Base-by-base conservation (phyloP, 768 basidiomycete genomes). In the Lentinus brumalis region DNA sequence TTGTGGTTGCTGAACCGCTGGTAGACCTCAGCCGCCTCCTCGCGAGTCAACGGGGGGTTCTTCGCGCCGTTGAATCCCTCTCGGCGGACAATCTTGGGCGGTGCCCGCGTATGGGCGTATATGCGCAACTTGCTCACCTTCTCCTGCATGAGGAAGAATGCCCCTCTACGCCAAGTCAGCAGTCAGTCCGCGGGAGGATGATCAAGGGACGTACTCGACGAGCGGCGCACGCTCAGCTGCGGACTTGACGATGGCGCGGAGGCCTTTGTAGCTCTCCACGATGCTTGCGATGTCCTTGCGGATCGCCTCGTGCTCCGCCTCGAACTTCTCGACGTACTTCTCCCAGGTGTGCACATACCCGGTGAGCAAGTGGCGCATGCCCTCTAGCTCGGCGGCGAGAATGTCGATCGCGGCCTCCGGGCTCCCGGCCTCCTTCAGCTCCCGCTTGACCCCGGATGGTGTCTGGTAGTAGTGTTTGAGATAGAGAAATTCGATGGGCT, bases 351-450 rank as follows among this genome's bases (percentile, higher is more conserved):
- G 21, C 55, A 60, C 55, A 46, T 64, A 64, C n/a, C 62, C 59
- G 44, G 59, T 32, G 30, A 59, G 50, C 14, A 64, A 41, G 39
- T 46, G 51, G 14, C 57, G 51, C n/a, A 58, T 59, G 9, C 53
- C 57, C 31, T 61, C 61, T 8, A 66, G 31, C 50, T 66, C 65
- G 40, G 56, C 41, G 11, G 58, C 58, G 4, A 66, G 57, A 2
- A 50, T 14, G 55, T 62, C 58, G 44, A 62, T 51, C 5, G 57
- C 56, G 21, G 59, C 58, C 53, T 66, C 61, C 2, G 61, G 56
- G 32, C 32, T 66, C 40, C 45, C 42, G 50, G 46, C 59, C 16
- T 35, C 12, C 5, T 53, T 21, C 46, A 57, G 44, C 39, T 62
- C 55, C 38, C 42, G 14, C 44, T 42, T 30, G 4, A 42, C 26